A percentile compares a stretch with the other conserved stretches of the same genome.
Evolutionary conservation across 805 yeast genomes (phyloP).

Genomic region (Monosporozyma aerobia): DNA sequence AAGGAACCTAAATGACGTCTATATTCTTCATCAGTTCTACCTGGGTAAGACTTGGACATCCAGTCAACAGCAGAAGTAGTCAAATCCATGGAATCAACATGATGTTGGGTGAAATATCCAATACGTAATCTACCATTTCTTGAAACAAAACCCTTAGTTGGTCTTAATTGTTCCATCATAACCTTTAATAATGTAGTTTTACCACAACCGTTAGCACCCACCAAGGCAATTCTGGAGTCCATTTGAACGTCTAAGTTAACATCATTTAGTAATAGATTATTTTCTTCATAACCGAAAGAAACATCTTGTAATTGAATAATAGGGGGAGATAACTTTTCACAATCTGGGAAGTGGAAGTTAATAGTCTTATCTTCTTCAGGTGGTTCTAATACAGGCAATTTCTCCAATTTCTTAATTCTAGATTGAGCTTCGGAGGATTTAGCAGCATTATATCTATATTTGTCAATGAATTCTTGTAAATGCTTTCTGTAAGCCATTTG

Average conservation of each 20-base stretch:
- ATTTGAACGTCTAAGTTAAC: slow-evolving; percentile 87
- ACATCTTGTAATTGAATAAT: slow-evolving; percentile 82
- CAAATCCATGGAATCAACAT: slow-evolving; percentile 94
- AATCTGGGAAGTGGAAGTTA: slow-evolving; percentile 89
- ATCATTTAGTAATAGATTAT: slow-evolving; percentile 53
- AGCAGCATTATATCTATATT: slow-evolving; percentile 95
- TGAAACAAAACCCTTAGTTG: slow-evolving; percentile 69
- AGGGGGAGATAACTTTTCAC: slow-evolving; percentile 88
- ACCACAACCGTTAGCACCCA: slow-evolving; percentile 99
- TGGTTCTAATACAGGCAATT: slow-evolving; percentile 82
- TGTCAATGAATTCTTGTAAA: slow-evolving; percentile 89
- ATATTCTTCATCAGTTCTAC: slow-evolving; percentile 91
- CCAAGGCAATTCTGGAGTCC: slow-evolving; percentile 91
- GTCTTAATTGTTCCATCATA: slow-evolving; percentile 66
- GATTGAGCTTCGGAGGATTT: slow-evolving; percentile 97
- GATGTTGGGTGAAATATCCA: slow-evolving; percentile 97
- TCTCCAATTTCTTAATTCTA: slow-evolving; percentile 92
- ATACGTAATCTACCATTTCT: slow-evolving; percentile 81
- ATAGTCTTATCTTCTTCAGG: slow-evolving; percentile 87
- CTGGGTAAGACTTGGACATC: slow-evolving; percentile 86
- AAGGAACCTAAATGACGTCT: slow-evolving; percentile 94
- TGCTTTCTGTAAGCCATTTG: slow-evolving; percentile 95
- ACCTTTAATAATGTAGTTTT: slow-evolving; percentile 88
- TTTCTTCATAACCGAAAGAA: slow-evolving; percentile 70
- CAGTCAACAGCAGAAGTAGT: slow-evolving; percentile 80